Base-by-base conservation (phyloP, 257 asterid species). In the Rehmannia glutinosa region DNA sequence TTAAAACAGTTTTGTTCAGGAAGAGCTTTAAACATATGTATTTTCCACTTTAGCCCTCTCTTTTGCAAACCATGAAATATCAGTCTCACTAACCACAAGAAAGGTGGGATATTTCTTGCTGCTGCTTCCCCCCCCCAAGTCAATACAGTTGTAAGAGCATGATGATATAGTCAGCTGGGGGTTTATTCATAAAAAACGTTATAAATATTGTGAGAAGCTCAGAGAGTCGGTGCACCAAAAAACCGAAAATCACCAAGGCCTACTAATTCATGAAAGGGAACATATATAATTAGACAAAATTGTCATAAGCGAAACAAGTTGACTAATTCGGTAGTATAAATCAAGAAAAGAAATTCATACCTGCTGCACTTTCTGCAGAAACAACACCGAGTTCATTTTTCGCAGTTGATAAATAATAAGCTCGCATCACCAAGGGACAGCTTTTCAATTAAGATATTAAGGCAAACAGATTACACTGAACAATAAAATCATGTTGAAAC, bases 401-500 rank as follows among this genome's bases (percentile, higher is more conserved):
- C 0, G 96, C 99, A 47, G 99, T 93, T 49, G 99, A 88, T 61
- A 93, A 77, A 80, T 93, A 83, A 72, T 93, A 93, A 19, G 99
- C 89, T 5, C 99, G 99, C 96, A 81, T 93, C 99, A 68, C 99
- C 97, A 67, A 93, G 96, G 54, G 99, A 93, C 1, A 93, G 89
- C 98, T 92, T 74, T 77, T 49, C 54, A 72, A 76, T 13, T 65
- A 73, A 52, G 15, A 53, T 5, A 59, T 83, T 73, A 76, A 80
- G 86, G 81, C 30, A 9, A 65, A 66, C 81, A 63, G 36, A 32
- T 33, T 8, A 10, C 24, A 59, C 23, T n/a, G 59, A 28, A 54
- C 24, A 49, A 46, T 12, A 8, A 19, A 41, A 65, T 56, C 52
- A 24, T 20, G 27, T 21, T 12, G 49, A 25, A 60, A 16, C 24